Evolutionary conservation across 108 stramenopile species (phyloP).

Genomic region (Fistulifera solaris): DNA sequence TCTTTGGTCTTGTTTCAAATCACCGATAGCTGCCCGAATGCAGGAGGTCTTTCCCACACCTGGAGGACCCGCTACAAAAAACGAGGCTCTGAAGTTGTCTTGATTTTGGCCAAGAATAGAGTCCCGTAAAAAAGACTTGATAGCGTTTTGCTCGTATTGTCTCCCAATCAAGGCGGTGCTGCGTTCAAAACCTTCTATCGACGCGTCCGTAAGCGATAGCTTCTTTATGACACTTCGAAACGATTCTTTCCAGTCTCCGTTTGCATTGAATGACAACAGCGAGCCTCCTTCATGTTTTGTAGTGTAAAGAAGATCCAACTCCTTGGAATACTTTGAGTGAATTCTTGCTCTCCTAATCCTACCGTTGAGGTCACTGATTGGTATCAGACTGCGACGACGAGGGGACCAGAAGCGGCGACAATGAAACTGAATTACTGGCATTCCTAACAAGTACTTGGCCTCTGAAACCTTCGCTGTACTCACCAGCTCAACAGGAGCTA

Average conservation of each 20-base stretch:
- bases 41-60: slow-evolving; percentile 79
- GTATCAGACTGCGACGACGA: slow-evolving; percentile 55
- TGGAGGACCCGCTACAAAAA: slow-evolving; percentile 78
- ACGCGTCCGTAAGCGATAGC: slow-evolving; percentile 64
- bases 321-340: slow-evolving; percentile 30
- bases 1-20: slow-evolving; percentile 46
- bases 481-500: slow-evolving; percentile 37
- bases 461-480: not conserved
- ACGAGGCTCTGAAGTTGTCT: slow-evolving; percentile 22
- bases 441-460: slow-evolving; percentile 15
- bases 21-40: slow-evolving; percentile 47
- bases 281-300: slow-evolving; percentile 2
- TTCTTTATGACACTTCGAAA: slow-evolving; percentile 49
- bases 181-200: slow-evolving; percentile 46
- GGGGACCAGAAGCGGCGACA: slow-evolving; percentile 72
- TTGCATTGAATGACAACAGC: not conserved
- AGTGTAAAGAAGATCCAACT: not conserved
- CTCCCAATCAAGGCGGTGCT: slow-evolving; percentile 41
- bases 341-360: slow-evolving; percentile 23
- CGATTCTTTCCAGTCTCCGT: slow-evolving; percentile 29
- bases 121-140: slow-evolving; percentile 45
- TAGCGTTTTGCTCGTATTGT: slow-evolving; percentile 46
- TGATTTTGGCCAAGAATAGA: slow-evolving; percentile 35
- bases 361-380: slow-evolving; percentile 46
- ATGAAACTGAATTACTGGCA: slow-evolving; percentile 44